phyloP scores from a whole-genome alignment of 2,329 filamentous ascomycete species.

The Xylariaceae sp. region DNA sequence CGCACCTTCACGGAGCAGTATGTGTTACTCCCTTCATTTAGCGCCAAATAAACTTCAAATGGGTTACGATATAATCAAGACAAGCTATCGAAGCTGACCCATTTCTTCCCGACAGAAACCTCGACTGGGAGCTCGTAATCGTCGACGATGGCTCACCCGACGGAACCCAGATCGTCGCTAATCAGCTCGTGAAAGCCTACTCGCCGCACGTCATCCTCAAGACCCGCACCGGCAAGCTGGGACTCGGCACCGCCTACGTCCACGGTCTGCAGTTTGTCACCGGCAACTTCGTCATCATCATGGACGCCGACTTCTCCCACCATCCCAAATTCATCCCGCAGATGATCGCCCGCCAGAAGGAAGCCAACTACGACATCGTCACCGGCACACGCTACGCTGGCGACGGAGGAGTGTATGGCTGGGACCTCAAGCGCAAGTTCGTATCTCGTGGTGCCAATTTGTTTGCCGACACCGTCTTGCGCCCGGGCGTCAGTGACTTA shows the following conservation, averaged over 20 bases:
- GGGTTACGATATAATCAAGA: background rate
- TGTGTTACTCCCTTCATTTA: constrained; percentile 24
- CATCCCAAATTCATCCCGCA: constrained; percentile 98
- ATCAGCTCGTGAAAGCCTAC: constrained; percentile 87
- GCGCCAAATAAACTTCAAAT: background rate
- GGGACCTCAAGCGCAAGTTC: constrained; percentile 89
- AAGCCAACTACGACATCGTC: constrained; percentile 86
- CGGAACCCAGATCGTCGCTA: constrained; percentile 84
- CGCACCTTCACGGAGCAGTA: constrained; percentile 88
- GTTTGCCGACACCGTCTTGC: constrained; percentile 89
- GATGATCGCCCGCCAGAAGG: constrained; percentile 81
- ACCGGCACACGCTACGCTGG: constrained; percentile 93
- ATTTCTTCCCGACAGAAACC: constrained; percentile 57
- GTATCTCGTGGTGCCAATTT: constrained; percentile 86
- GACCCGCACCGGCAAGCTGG: constrained; percentile 88
- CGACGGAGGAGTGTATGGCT: constrained; percentile 86
- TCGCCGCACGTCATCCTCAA: constrained; percentile 75
- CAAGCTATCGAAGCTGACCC: background rate
- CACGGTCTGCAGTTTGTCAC: constrained; percentile 86
- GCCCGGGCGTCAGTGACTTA: constrained; percentile 90
- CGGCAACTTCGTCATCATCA: constrained; percentile 97
- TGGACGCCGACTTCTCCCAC: constrained; percentile 99
- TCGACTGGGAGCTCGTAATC: constrained; percentile 97
- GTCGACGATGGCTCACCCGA: constrained; percentile 98
- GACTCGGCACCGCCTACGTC: constrained; percentile 94